Base-by-base conservation (phyloP, 139 green algal genomes). In the Coccomyxa sp. region DNA sequence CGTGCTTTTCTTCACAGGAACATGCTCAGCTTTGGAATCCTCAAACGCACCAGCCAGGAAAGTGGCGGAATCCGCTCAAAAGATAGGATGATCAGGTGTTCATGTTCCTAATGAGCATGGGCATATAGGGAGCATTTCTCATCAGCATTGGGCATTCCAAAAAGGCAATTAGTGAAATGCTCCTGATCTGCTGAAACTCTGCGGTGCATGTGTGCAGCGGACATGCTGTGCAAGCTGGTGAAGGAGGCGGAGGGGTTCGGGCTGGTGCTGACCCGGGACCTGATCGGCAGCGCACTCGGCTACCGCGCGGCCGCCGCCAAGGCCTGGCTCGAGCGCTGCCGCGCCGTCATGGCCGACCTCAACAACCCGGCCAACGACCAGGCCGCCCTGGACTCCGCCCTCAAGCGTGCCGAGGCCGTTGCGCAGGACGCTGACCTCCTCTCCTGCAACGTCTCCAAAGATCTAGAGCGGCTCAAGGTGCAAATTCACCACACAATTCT, bases 391-490 rank as follows among this genome's bases (percentile, higher is more conserved):
- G 63, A 67, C 59, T 51, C 59, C 38, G 18, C 58, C 10, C 51
- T 88, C 15, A 77, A 71, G 27, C 45, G 18, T 1, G 86, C 85
- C 11, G 31, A 82, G 11, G 79, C 25, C 38, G 78, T 94, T 58
- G 45, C 25, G 18, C 58, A 76, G 58, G 68, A 87, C 84, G 84
- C 86, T 18, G 51, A 79, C 32, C 13, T 13, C 23, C 79, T 89
- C n/a, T n/a, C 78, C 23, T 80, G 91, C 15, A 38, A 58, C 58
- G 51, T 88, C 27, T 71, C 84, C 31, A n/a, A n/a, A 0, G 67
- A 89, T 58, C 31, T 89, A 12, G 82, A 88, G 28, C 82, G 83
- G 71, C 84, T 94, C 74, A 45, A 85, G 66, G 85, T 81, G n/a
- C 66, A 7, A 51, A 7, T 7, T 51, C 38, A 51, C 38, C 38